Evolutionary conservation across 208 protist species (phyloP).

Genomic region (Trypanosoma congolense): DNA sequence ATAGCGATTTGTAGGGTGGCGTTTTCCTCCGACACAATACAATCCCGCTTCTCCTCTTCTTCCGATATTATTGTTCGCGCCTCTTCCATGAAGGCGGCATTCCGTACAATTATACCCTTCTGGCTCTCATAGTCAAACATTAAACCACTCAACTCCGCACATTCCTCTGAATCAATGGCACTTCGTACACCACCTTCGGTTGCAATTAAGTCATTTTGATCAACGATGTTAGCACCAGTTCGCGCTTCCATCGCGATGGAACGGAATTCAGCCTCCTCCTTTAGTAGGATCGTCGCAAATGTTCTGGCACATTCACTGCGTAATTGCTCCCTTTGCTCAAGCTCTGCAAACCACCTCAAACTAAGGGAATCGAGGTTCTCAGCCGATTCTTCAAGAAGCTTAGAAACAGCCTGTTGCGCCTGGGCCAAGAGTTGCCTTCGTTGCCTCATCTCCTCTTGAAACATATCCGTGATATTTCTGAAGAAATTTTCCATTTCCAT

Average conservation of each 20-base stretch:
- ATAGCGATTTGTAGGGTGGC: conserved; percentile 10
- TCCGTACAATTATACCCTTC: conserved; percentile 7
- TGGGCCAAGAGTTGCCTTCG: conserved; percentile 15
- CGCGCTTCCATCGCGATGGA: conserved; percentile 17
- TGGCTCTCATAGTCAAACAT: conserved; percentile 21
- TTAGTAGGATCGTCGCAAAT: neutral
- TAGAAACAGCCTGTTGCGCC: conserved; percentile 5
- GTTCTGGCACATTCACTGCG: neutral
- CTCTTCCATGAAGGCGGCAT: conserved; percentile 1
- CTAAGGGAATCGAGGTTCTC: conserved; percentile 4
- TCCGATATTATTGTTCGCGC: neutral
- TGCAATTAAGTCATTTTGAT: conserved; percentile 30
- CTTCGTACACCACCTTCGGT: conserved; percentile 39
- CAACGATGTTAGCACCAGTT: conserved; percentile 17
- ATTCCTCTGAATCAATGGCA: conserved; percentile 46
- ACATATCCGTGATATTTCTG: conserved; percentile 19
- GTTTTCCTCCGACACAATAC: conserved; percentile 26
- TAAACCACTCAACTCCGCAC: conserved; percentile 34
- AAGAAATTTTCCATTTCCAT: conserved; percentile 38
- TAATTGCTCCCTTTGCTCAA: conserved; percentile 5
- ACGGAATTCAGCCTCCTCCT: conserved; percentile 20
- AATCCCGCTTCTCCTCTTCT: conserved; percentile 13
- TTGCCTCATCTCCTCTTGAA: conserved; percentile 9
- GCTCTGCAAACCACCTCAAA: conserved; percentile 3
- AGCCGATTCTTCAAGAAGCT: conserved; percentile 11